Conservation (phyloP, 352 stramenopile genomes). For the Globisporangium recalcitrans region DNA sequence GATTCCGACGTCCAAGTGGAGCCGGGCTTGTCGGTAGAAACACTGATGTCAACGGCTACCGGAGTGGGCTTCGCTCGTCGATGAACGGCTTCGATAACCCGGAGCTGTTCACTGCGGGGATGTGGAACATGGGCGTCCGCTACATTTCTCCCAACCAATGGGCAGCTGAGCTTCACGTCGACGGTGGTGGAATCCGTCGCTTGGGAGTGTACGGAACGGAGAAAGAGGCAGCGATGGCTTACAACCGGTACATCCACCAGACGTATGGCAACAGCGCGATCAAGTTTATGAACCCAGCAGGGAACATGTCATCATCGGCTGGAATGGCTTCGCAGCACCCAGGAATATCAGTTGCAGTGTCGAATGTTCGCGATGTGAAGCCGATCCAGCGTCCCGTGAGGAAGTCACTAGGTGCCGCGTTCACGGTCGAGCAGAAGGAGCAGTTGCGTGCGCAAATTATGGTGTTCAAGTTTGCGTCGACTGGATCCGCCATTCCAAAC, state of each 20-base stretch:
- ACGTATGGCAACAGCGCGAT: conserved; percentile 74
- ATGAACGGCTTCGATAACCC: conserved; percentile 65
- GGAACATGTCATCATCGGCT: conserved; percentile 19
- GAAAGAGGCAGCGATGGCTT: conserved; percentile 73
- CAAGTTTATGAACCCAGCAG: conserved; percentile 85
- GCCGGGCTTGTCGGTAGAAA: conserved; percentile 33
- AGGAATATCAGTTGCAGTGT: conserved; percentile 45
- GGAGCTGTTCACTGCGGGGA: conserved; percentile 67
- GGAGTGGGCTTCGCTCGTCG: conserved; percentile 58
- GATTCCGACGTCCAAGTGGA: conserved; percentile 61
- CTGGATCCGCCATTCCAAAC: conserved; percentile 67
- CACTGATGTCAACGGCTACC: conserved; percentile 45
- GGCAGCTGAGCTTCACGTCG: conserved; percentile 78
- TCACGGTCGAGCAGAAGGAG: conserved; percentile 83
- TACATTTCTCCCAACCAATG: conserved; percentile 73
- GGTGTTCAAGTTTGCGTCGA: conserved; percentile 89
- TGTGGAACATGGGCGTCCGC: conserved; percentile 82
- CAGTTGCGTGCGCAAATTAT: conserved; percentile 87
- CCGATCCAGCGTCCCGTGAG: conserved; percentile 35
- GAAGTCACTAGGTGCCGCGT: conserved; percentile 52
- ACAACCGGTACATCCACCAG: conserved; percentile 86
- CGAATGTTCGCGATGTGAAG: conserved; percentile 53
- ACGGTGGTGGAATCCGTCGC: conserved; percentile 73
- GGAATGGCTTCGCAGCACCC: conserved; percentile 15
- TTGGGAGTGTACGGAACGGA: conserved; percentile 66